Evolutionary conservation across 108 stramenopile genomes (phyloP), one percentile per base, ranked within the genome.

Genomic region (Poteriospumella lacustris): DNA sequence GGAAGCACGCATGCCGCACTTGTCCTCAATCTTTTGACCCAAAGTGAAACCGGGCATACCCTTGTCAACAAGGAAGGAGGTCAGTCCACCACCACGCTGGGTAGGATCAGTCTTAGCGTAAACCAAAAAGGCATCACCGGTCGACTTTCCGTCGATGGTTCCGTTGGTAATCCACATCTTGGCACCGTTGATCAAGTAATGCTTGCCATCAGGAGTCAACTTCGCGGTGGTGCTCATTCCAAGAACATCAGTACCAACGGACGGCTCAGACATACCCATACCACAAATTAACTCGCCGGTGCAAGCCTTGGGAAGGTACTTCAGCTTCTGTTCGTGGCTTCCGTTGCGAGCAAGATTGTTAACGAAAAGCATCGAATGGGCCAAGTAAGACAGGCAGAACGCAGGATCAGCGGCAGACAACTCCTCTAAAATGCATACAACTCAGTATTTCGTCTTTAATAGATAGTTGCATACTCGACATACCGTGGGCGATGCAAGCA

Each of bases 91-190:
- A 42, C 33, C 36, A 3, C 24, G 3, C 36, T 12, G 5, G 9
- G 28, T 64, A 52, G 47, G 47, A 52, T 52, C 96, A 9, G 98
- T 97, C 15, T 92, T 80, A 0, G 98, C 98, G 78, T 99, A 99
- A 0, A 97, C 96, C 26, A 99, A 86, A 70, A 92, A 97, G 28
- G 90, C 69, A 80, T 99, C 98, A 0, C 98, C 98, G 1, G 92
- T 91, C 39, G 85, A 85, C 29, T 86, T 78, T 26, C 92, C 95
- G 40, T 92, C 90, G 33, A 95, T 42, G 26, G 94, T 94, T 5
- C 98, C 98, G 84, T 99, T 99, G 28, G 98, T 99, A 78, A 99
- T 99, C 98, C 98, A 99, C 96, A 99, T 95, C 86, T 99, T 99
- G 28, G 90, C 82, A 2, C 98, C 98, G 80, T 94, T 96, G 78